These are phyloP conservation scores for Phytophthora europaea DNA, from an alignment of 352 stramenopile genomes.

Conservation along the genomic window DNA sequence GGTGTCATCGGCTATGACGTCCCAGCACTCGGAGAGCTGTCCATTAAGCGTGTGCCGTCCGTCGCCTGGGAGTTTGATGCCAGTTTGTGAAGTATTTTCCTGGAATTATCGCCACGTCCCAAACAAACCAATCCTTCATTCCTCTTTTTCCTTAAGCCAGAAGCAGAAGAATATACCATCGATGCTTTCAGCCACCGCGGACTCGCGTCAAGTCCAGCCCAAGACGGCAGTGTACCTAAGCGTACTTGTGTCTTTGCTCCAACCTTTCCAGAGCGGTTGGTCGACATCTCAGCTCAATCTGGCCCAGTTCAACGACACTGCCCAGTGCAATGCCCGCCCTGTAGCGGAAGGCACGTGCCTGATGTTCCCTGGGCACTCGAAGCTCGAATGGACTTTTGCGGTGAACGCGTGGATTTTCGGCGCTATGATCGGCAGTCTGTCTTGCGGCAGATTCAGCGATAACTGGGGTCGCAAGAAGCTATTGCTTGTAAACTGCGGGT, in stretches of 20 bases:
- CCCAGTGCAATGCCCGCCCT: slow-evolving; percentile 48
- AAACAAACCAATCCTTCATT: slow-evolving; percentile 1
- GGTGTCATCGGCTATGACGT: not conserved
- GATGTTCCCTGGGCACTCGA: slow-evolving; percentile 69
- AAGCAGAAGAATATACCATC: not conserved
- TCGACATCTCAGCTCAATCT: slow-evolving; percentile 64
- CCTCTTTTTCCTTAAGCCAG: not conserved
- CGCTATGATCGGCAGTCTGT: slow-evolving; percentile 60
- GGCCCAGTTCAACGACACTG: slow-evolving; percentile 53
- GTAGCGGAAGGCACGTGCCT: slow-evolving; percentile 52
- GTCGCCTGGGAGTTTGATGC: too few species aligned
- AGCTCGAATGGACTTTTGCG: slow-evolving; percentile 43
- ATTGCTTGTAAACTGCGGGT: slow-evolving; percentile 29
- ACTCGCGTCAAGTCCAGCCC: slow-evolving; percentile 26
- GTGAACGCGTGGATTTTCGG: slow-evolving; percentile 63
- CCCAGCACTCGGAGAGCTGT: not conserved
- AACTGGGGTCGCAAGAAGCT: slow-evolving; percentile 33
- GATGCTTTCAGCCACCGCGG: not conserved
- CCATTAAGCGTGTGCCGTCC: not conserved
- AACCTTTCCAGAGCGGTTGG: slow-evolving; percentile 68
- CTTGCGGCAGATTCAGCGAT: slow-evolving; percentile 43
- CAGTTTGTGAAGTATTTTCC: not conserved
- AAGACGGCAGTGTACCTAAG: slow-evolving; percentile 52
- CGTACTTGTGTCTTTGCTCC: slow-evolving; percentile 46
- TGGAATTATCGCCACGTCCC: not conserved